phyloP scores from a whole-genome alignment of 2,329 filamentous ascomycete species.

The Aspergillus sp. region DNA sequence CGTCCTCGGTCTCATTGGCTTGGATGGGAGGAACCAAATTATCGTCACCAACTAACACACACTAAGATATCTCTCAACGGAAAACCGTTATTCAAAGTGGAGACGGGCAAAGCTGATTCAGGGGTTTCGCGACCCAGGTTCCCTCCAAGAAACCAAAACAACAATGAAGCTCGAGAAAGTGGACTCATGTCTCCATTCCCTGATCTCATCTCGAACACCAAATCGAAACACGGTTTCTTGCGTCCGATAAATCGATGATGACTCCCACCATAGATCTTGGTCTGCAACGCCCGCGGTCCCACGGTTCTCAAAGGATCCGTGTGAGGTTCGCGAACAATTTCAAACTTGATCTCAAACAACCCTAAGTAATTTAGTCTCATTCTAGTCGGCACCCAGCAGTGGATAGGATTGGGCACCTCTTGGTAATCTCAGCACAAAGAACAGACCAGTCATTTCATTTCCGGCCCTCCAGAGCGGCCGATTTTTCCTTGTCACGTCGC shows the following conservation, averaged over 20 bases:
- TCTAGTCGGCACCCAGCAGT: constrained; percentile 10
- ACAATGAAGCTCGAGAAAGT: constrained; percentile 3
- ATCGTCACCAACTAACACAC: constrained; percentile 1
- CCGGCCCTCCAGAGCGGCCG: background rate
- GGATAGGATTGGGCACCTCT: constrained; percentile 15
- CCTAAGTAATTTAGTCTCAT: constrained; percentile 15
- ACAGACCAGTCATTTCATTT: constrained; percentile 12
- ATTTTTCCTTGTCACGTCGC: constrained; percentile 14
- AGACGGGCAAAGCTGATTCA: constrained; percentile 15
- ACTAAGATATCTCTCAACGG: constrained; percentile 10
- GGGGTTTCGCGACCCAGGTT: constrained; percentile 7
- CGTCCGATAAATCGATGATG: background rate
- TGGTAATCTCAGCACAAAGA: constrained; percentile 21
- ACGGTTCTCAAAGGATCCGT: constrained; percentile 10
- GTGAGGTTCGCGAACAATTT: constrained; percentile 7
- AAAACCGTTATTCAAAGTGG: constrained; percentile 21
- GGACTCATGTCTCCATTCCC: constrained; percentile 2
- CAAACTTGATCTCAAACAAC: constrained; percentile 16
- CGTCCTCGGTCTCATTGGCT: constrained; percentile 8
- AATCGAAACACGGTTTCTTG: background rate
- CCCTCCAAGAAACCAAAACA: background rate
- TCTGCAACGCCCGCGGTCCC: background rate
- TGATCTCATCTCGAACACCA: background rate
- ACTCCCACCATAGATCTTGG: background rate
- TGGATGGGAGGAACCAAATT: background rate